Base-by-base conservation (phyloP, 768 basidiomycete genomes). In the Lactarius pseudohatsudake region DNA sequence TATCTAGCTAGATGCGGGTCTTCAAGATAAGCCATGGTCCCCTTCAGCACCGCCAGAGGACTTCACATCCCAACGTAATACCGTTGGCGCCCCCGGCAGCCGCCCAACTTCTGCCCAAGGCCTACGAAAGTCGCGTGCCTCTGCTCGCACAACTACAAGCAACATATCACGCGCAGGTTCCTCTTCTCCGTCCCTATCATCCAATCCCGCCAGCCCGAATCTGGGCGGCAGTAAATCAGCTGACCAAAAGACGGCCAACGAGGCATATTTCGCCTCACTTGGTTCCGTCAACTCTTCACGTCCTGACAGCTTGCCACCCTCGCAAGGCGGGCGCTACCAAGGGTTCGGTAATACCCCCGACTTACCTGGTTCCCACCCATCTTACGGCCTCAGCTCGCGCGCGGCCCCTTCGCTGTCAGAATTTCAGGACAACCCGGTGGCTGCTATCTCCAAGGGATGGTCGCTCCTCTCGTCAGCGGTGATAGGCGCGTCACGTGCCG, bases 371-470 rank as follows among this genome's bases (percentile, higher is more conserved):
- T 77, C 82, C 30, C 80, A 91, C 75, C 88, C 92, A 2, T 85
- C 91, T 2, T 87, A 82, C 72, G 80, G 83, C 6, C 79, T 92
- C 50, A 93, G 93, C 4, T 95, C 93, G 34, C 85, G 88, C 11
- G 85, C 89, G 40, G 88, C 89, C 13, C 96, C 96, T 0, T 83
- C 87, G 0, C 74, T 98, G 2, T 76, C 80, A 50, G 96, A 99
- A 22, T 77, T 98, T 36, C 92, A 96, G 75, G 86, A 90, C 55
- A 93, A 94, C 73, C 96, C 96, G 0, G 76, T 89, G 43, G 87
- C 85, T 10, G 96, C 96, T 0, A 77, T 98, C 16, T 86, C 86
- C 72, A 98, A 98, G 79, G 94, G 96, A 55, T 98, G 97, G 97
- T 93, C 94, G 30, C 77, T 98, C n/a, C 89, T 99, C 74, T 90